phyloP scores from a whole-genome alignment of 805 yeast genomes.

The Ogataea henricii region DNA sequence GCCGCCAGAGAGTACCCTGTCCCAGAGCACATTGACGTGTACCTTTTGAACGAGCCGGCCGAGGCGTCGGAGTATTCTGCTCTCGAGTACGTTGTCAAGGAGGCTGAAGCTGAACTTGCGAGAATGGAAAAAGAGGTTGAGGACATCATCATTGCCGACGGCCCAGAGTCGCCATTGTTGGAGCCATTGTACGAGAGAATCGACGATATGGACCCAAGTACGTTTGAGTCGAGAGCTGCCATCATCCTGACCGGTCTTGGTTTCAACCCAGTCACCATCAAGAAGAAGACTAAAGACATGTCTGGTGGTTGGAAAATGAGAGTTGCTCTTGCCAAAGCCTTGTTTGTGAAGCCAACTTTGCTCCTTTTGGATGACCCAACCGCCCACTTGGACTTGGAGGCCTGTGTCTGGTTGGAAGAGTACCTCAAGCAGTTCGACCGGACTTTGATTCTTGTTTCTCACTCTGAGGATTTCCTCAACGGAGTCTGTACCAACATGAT shows the following conservation, averaged over 20 bases:
- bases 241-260: conserved; percentile 96
- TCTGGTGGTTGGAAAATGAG: conserved; percentile 99
- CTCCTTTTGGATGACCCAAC: conserved; percentile 97
- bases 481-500: conserved; percentile 98
- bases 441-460: conserved; percentile 91
- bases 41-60: conserved; percentile 96
- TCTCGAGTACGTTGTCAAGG: conserved; percentile 92
- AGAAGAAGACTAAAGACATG: conserved; percentile 96
- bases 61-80: conserved; percentile 91
- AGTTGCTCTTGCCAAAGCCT: conserved; percentile 96
- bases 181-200: conserved; percentile 94
- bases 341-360: conserved; percentile 96
- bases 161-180: conserved; percentile 86
- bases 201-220: conserved; percentile 92
- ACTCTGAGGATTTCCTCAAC: conserved; percentile 98
- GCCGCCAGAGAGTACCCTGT: conserved; percentile 97
- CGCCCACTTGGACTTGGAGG: conserved; percentile 98
- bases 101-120: conserved; percentile 91
- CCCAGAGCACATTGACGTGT: conserved; percentile 89
- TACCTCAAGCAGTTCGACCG: conserved; percentile 93
- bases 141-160: conserved; percentile 83
- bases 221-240: conserved; percentile 97
- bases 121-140: conserved; percentile 90
- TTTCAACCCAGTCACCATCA: conserved; percentile 82
- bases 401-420: conserved; percentile 99